Base-by-base conservation (phyloP, 345 rosid genomes). In the Boechera divaricarpa region DNA sequence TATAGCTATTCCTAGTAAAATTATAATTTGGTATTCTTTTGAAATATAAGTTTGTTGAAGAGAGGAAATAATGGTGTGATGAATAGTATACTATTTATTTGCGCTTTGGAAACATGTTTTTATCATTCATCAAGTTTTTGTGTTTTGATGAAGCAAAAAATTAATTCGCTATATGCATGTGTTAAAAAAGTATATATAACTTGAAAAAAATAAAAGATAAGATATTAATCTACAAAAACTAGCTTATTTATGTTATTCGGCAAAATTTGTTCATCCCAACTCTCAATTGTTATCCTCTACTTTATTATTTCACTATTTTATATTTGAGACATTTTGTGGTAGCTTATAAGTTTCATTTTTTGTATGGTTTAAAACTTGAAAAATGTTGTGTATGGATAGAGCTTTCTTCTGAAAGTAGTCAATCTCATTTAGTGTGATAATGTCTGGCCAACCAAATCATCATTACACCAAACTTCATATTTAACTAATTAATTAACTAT, bases 301-400 rank as follows among this genome's bases (percentile, higher is more conserved):
- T n/a, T 41, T 33, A 29, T 29, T 16, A 10, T 33, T 36, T 32
- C 16, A 9, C 29, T 39, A 3, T 41, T 48, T 12, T 31, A 21
- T 63, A 53, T 54, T 5, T 24, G n/a, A 55, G 51, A 13, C 42
- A 8, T 12, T 42, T 28, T 41, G 45, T 39, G 70, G 55, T 62
- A 39, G 51, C 44, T 53, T 73, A 33, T 31, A 41, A 63, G 56
- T 31, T 54, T 54, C 4, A 39, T 16, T 52, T 13, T 56, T 32
- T 45, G 66, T 26, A 26, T 35, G 78, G 59, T 74, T 54, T 45
- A 66, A 66, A 26, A 33, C 66, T 56, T 65, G 55, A 33, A 13
- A 39, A 12, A 11, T 24, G 10, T 3, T 73, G 47, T 63, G 42
- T 35, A 35, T 59, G 28, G 44, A 31, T 63, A 10, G 35, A 53